A percentile compares a stretch with the other conserved stretches of the same genome.
Conservation (phyloP, 345 rosid genomes). For the Clausena lansium region DNA sequence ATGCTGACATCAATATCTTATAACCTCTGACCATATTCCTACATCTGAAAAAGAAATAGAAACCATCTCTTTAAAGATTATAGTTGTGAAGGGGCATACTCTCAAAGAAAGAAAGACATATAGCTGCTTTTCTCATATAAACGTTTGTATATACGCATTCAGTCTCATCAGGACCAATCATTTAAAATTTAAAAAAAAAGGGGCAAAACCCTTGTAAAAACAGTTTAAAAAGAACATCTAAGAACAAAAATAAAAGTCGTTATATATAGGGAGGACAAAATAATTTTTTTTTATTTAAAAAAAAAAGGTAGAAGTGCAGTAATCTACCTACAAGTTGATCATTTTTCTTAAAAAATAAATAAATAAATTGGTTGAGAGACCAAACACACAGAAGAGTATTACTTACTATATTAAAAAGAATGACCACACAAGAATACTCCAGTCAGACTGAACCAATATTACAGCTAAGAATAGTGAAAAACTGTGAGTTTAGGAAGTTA, state of each 20-base stretch:
- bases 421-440: background rate
- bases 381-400: background rate
- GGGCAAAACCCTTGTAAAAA: background rate
- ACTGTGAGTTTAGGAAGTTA: slow-evolving; percentile 28
- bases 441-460: background rate
- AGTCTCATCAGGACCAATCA: background rate
- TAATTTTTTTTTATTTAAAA: background rate
- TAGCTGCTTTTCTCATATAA: background rate
- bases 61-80: background rate
- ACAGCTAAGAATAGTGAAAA: background rate
- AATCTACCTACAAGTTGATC: background rate
- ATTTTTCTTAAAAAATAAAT: background rate
- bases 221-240: background rate
- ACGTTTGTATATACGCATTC: background rate
- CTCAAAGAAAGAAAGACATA: background rate
- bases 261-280: background rate
- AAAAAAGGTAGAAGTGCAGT: background rate
- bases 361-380: background rate
- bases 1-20: background rate
- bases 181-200: background rate
- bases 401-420: background rate
- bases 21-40: background rate
- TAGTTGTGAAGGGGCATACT: background rate
- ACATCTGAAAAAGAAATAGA: background rate
- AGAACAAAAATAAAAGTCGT: background rate